Conservation (phyloP, 140 eudicot genomes). For the Erigeron philadelphicus region DNA sequence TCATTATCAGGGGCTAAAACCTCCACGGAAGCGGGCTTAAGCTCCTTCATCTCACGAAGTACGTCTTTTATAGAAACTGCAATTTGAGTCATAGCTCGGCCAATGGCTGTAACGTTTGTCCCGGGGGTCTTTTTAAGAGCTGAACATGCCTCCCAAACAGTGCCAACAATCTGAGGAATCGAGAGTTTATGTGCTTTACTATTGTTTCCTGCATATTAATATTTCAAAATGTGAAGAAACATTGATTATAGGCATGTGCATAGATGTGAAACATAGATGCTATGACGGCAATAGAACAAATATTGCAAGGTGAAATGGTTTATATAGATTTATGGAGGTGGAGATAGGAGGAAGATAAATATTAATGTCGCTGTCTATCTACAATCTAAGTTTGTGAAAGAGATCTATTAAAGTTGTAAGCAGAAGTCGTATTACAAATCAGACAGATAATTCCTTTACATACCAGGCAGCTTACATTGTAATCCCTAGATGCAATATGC, state of each 20-base stretch:
- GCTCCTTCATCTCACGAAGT: conserved; percentile 88
- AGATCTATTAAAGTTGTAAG: neutral
- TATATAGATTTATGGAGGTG: neutral
- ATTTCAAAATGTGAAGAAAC: conserved; percentile 2
- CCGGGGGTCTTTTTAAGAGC: conserved; percentile 81
- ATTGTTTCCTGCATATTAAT: conserved; percentile 43
- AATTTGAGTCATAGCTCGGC: conserved; percentile 72
- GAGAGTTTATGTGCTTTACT: conserved; percentile 46
- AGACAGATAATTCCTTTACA: neutral
- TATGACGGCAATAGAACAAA: too few species aligned
- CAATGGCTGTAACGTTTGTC: conserved; percentile 75
- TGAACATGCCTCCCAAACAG: conserved; percentile 82
- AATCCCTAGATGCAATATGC: neutral
- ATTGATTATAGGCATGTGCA: neutral
- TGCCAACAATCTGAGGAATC: conserved; percentile 70
- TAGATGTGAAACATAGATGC: neutral
- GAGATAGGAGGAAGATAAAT: neutral
- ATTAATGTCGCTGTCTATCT: neutral
- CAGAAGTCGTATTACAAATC: neutral
- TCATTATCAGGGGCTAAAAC: conserved; percentile 25
- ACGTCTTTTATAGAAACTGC: conserved; percentile 87
- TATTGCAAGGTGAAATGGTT: too few species aligned
- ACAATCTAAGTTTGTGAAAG: neutral
- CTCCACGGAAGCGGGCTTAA: conserved; percentile 55
- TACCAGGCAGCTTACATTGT: neutral